Evolutionary conservation across 2,329 filamentous ascomycete genomes (phyloP), one percentile per base, ranked within the genome.

Genomic region (Penicillium palitans): DNA sequence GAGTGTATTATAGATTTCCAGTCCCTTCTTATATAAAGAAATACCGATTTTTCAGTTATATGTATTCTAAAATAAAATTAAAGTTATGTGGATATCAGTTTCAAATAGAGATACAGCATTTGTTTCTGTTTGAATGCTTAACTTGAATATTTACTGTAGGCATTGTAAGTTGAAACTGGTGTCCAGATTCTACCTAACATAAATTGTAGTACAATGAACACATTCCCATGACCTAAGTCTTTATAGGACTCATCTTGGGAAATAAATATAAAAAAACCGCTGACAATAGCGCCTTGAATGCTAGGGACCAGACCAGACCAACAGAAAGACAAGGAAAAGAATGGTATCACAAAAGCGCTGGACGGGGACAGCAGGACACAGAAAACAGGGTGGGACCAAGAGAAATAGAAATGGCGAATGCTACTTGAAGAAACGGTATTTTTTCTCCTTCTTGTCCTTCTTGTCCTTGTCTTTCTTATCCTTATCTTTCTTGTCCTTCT

Each of bases 371-470:
- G 46, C 44, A 58, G 58, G 55, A 29, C 48, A 50, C 48, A 40
- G 35, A 45, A 42, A 45, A 24, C 37, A 54, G 39, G 37, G 8
- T n/a, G 9, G 42, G 52, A 47, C 31, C 31, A 45, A 54, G n/a
- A 51, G 44, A 35, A 35, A 39, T 13, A 49, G 35, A 17, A 33
- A 31, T 4, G 27, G n/a, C 46, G 21, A 21, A 27, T 48, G 17
- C 60, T 66, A 75, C 61, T 74, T 71, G 69, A 84, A 84, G 68
- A 84, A 83, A 65, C 83, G 81, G 68, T 83, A 80, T 60, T 86
- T 86, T 66, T 83, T 81, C 39, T 76, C 68, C 61, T 86, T 86
- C 67, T 83, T 81, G 37, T 76, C 68, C 51, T 75, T 87, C 76
- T 87, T 87, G 66, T 83, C 79, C 63, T 78, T 77, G 66, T 83